Evolutionary conservation across 2,329 filamentous ascomycete genomes (phyloP), one percentile per base, ranked within the genome.

Genomic region (Penicillium thymicola): DNA sequence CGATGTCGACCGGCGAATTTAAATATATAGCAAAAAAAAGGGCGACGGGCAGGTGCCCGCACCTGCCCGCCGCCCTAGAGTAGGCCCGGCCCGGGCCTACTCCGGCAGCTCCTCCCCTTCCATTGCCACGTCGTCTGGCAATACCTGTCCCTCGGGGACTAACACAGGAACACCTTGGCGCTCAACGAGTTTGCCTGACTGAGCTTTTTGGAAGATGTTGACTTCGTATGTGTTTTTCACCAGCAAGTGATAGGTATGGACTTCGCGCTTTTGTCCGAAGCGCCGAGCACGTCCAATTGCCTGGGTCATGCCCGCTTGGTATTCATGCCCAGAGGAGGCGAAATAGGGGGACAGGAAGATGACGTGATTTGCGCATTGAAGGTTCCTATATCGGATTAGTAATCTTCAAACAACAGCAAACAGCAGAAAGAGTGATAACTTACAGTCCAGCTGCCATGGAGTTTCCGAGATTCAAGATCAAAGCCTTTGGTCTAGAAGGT

Each of bases 281-380:
- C 86, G 78, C 6, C 80, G 77, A 9, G 79, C 78, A 37, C 86
- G 80, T 2, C 86, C 86, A 21, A 88, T 82, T 0, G 85, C 85
- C 59, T 89, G 86, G 0, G 77, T 80, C 81, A 87, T 87, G 0
- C 79, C 77, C 0, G 81, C 76, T 0, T 83, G 76, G 65, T 86
- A 88, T 5, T 79, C 74, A 43, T 83, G 78, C 45, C 83, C 78
- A 0, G 76, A 79, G 36, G 74, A 66, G 0, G 78, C 72, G 0
- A 84, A 70, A 9, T 85, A 69, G 0, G 85, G 85, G 0, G 80
- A 78, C 3, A 87, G 68, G 67, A 89, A 89, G 32, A 89, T 79
- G 36, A 88, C 74, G 55, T 89, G 84, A 59, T 87, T 88, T 0
- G 85, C 85, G 38, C 79, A 79, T 45, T 84, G 82, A 2, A 89